These are phyloP conservation scores for Setomelanomma holmii DNA, from an alignment of 2,329 filamentous ascomycete genomes.

Conservation along the genomic window DNA sequence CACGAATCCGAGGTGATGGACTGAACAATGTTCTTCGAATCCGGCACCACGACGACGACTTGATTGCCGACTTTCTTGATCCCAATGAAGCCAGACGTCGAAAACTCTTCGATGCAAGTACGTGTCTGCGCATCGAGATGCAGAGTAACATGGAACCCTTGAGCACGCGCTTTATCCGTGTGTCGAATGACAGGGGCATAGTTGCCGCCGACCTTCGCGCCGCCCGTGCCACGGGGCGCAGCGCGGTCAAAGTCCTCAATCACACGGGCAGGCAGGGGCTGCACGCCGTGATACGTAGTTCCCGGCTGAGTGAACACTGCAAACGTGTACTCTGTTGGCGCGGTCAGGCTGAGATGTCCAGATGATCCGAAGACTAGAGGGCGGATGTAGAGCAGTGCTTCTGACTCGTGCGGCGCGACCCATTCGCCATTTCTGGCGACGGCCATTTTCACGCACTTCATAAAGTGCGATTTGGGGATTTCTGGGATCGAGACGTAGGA, in stretches of 20 bases:
- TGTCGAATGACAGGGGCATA: slow-evolving; percentile 48
- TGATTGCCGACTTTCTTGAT: slow-evolving; percentile 25
- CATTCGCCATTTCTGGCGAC: slow-evolving; percentile 34
- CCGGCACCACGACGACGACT: slow-evolving; percentile 37
- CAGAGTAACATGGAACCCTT: slow-evolving; percentile 44
- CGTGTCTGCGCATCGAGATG: slow-evolving; percentile 43
- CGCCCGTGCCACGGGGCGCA: slow-evolving; percentile 42
- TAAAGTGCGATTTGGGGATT: slow-evolving; percentile 37
- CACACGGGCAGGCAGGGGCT: slow-evolving; percentile 36
- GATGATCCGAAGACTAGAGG: slow-evolving; percentile 43
- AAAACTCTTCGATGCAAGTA: slow-evolving; percentile 48
- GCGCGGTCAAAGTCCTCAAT: slow-evolving; percentile 47
- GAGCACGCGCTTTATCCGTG: slow-evolving; percentile 34
- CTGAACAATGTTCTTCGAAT: slow-evolving; percentile 35
- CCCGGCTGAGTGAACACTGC: slow-evolving; percentile 40
- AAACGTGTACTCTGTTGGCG: slow-evolving; percentile 36
- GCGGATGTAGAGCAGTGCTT: slow-evolving; percentile 46
- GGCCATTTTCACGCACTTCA: slow-evolving; percentile 31
- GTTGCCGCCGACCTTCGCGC: slow-evolving; percentile 48
- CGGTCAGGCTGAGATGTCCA: slow-evolving; percentile 28
- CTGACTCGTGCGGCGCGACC: slow-evolving; percentile 32
- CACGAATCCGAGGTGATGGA: slow-evolving; percentile 40
- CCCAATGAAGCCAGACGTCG: slow-evolving; percentile 44
- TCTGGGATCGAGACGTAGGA: slow-evolving; percentile 40
- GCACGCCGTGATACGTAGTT: slow-evolving; percentile 33